These are phyloP conservation scores for Fusarium tjaetaba DNA, from an alignment of 2,329 filamentous ascomycete genomes.

Conservation along the genomic window DNA sequence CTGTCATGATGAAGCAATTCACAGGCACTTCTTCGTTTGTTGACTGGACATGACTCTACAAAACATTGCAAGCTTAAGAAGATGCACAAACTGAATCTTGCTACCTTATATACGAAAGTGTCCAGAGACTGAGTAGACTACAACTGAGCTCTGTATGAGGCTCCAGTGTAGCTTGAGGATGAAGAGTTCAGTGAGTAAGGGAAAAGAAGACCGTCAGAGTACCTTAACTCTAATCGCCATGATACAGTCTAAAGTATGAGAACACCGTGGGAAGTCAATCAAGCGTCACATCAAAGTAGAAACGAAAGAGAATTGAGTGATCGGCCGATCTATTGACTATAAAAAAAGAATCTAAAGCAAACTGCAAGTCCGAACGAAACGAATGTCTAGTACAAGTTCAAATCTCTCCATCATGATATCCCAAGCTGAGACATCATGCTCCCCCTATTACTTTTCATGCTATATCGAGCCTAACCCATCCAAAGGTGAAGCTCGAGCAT, in stretches of 20 bases:
- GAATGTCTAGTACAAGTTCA: neutral
- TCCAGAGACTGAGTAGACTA: too few species aligned
- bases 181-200: accelerated
- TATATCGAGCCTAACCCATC: too few species aligned
- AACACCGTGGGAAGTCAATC: neutral
- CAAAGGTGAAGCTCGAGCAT: neutral
- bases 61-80: accelerated
- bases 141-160: accelerated
- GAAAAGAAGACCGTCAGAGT: accelerated
- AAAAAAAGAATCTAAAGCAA: neutral
- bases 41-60: accelerated
- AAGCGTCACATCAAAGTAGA: accelerated
- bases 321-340: slow-evolving; percentile 20
- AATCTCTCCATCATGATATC: neutral
- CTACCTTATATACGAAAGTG: neutral
- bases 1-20: neutral
- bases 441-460: neutral
- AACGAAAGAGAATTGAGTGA: neutral
- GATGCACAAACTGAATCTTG: accelerated
- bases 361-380: neutral
- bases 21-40: accelerated
- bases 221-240: neutral
- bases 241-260: too few species aligned
- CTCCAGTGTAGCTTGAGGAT: neutral
- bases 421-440: neutral